Evolutionary conservation across 352 stramenopile species (phyloP).

Genomic region (Pythium angustatum): DNA sequence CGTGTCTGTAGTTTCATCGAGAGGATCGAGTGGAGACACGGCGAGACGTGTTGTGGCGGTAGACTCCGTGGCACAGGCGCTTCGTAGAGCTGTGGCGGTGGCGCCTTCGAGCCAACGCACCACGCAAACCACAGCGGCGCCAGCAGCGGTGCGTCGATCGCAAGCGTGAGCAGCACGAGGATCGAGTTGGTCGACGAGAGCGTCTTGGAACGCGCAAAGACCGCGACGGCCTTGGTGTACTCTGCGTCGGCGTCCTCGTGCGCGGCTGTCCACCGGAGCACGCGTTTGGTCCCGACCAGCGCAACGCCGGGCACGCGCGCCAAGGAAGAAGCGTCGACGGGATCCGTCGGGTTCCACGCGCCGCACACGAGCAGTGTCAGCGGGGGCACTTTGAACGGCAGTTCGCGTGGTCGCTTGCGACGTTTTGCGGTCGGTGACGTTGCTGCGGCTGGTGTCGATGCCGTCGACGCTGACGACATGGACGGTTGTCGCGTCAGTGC

Average conservation of each 20-base stretch:
- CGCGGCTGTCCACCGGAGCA: conserved; percentile 60
- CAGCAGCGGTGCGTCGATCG: conserved; percentile 59
- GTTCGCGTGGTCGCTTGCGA: conserved; percentile 12
- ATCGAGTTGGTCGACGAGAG: conserved; percentile 65
- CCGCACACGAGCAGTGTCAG: conserved; percentile 66
- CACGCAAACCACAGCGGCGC: conserved; percentile 69
- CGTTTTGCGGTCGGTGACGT: conserved; percentile 2
- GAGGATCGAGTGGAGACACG: conserved; percentile 34
- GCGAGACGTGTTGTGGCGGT: conserved; percentile 30
- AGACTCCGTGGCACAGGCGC: not conserved
- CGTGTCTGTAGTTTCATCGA: conserved; percentile 41
- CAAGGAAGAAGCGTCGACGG: conserved; percentile 27
- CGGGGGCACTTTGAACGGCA: conserved; percentile 29
- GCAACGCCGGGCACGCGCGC: conserved; percentile 46
- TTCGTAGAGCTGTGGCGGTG: conserved; percentile 35
- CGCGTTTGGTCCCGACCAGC: conserved; percentile 35
- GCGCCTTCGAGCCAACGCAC: conserved; percentile 53
- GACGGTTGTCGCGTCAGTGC: conserved; percentile 9
- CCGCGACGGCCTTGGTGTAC: conserved; percentile 51
- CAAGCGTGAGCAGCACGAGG: conserved; percentile 58
- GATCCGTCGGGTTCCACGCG: conserved; percentile 35
- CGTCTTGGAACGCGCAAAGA: conserved; percentile 51
- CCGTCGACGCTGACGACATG: not conserved
- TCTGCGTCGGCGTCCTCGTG: conserved; percentile 39
- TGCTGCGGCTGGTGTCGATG: conserved; percentile 7